phyloP scores from a whole-genome alignment of 2,329 filamentous ascomycete genomes.

The Xylaria sp. region DNA sequence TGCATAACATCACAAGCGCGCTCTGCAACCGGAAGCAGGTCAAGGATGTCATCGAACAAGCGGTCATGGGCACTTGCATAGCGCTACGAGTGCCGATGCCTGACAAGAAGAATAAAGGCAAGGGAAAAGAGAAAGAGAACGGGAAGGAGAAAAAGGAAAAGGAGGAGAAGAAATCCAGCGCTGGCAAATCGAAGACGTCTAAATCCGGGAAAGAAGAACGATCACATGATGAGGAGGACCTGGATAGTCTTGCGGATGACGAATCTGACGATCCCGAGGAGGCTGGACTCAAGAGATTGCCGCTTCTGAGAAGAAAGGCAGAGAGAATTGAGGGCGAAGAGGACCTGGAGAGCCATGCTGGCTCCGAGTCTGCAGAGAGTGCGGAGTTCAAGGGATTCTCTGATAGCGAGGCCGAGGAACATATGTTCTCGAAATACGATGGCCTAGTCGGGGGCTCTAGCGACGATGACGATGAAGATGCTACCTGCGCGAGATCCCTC shows the following conservation, averaged over 20 bases:
- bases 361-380: slow-evolving; percentile 30
- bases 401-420: slow-evolving; percentile 44
- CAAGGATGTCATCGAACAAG: slow-evolving; percentile 55
- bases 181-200: slow-evolving; percentile 6
- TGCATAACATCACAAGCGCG: slow-evolving; percentile 66
- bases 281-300: slow-evolving; percentile 35
- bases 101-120: slow-evolving; percentile 47
- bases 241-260: slow-evolving; percentile 26
- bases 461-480: slow-evolving; percentile 44
- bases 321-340: slow-evolving; percentile 46
- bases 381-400: slow-evolving; percentile 36
- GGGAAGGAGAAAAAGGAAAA: slow-evolving; percentile 35
- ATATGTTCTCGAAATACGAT: slow-evolving; percentile 51
- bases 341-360: slow-evolving; percentile 34
- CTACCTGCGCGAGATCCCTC: slow-evolving; percentile 30
- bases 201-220: slow-evolving; percentile 17
- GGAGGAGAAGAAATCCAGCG: slow-evolving; percentile 30
- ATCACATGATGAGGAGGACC: slow-evolving; percentile 30
- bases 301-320: slow-evolving; percentile 42
- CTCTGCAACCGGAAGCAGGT: slow-evolving; percentile 60
- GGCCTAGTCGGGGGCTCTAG: slow-evolving; percentile 53
- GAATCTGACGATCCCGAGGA: slow-evolving; percentile 34
- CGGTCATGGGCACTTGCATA: slow-evolving; percentile 55
- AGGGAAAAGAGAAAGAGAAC: slow-evolving; percentile 40
- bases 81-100: slow-evolving; percentile 55